Percentiles rank a stretch among this genome's conserved stretches.
Conservation (phyloP, 192 early-diverging fungal genomes). For the Diversispora eburnea region DNA sequence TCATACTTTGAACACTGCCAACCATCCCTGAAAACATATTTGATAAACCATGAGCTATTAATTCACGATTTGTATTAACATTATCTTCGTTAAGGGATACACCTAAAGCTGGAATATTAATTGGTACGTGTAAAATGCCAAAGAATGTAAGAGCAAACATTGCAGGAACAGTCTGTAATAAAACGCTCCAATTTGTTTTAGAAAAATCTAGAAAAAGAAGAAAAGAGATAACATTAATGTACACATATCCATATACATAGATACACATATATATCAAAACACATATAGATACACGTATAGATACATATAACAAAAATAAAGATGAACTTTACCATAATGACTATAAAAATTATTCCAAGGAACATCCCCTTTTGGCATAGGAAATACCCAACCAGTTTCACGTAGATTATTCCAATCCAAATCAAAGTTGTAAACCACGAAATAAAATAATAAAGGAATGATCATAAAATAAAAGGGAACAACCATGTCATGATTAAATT, state of each 20-base stretch:
- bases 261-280: no score
- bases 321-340: conserved; percentile 52
- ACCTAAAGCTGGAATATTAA: conserved; percentile 91
- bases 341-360: conserved; percentile 91
- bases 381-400: conserved; percentile 79
- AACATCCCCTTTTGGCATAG: conserved; percentile 60
- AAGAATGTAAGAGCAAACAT: conserved; percentile 94
- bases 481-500: conserved; percentile 72
- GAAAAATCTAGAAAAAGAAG: conserved; percentile 50
- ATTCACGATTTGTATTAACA: conserved; percentile 89
- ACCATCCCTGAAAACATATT: conserved; percentile 79
- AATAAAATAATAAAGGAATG: conserved; percentile 77
- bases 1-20: conserved; percentile 72
- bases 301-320: conserved; percentile 9
- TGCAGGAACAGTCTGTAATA: conserved; percentile 74
- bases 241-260: neutral
- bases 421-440: conserved; percentile 54
- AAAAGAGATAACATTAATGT: neutral
- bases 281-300: no score
- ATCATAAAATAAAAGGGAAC: conserved; percentile 87
- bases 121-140: conserved; percentile 92
- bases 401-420: conserved; percentile 66
- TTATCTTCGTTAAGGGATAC: conserved; percentile 85
- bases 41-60: conserved; percentile 88
- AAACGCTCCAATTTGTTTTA: conserved; percentile 62